These are phyloP conservation scores for Russula dissimulans DNA, from an alignment of 768 basidiomycete species.

Conservation along the genomic window DNA sequence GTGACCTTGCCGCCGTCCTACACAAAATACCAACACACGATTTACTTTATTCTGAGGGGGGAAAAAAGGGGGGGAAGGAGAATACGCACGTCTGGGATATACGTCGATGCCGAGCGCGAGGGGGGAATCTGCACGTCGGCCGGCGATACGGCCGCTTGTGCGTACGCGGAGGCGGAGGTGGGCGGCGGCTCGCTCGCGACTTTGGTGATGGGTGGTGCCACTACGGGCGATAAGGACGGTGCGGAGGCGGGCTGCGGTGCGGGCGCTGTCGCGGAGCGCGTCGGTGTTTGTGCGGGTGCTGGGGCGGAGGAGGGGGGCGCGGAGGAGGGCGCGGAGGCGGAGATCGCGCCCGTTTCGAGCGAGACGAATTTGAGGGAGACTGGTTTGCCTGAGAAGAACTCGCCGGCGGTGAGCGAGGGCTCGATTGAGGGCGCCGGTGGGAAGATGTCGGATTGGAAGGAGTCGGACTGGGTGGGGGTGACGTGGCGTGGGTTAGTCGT, in stretches of 20 bases:
- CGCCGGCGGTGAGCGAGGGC: conserved; percentile 68
- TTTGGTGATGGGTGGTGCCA: conserved; percentile 19
- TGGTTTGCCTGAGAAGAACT: conserved; percentile 83
- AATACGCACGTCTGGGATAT: conserved; percentile 28
- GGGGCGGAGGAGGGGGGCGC: neutral
- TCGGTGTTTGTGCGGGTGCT: neutral
- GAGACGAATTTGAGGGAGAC: conserved; percentile 70
- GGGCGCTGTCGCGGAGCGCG: conserved; percentile 23
- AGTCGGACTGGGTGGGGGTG: conserved; percentile 53
- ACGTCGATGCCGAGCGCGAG: conserved; percentile 17
- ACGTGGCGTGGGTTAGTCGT: no score
- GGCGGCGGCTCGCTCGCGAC: conserved; percentile 9
- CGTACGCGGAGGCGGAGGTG: neutral
- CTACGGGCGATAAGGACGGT: conserved; percentile 20
- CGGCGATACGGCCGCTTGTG: conserved; percentile 6
- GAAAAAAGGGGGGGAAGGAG: neutral
- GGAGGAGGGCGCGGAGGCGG: conserved; percentile 24
- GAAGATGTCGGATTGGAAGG: conserved; percentile 96
- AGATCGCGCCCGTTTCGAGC: conserved; percentile 57
- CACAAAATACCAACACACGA: no score
- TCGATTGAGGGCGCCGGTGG: conserved; percentile 82
- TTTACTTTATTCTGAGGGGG: no score
- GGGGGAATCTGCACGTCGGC: conserved; percentile 21
- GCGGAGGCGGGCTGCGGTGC: conserved; percentile 26
- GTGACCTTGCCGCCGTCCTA: conserved; percentile 19